Evolutionary conservation across 768 basidiomycete genomes (phyloP).

Genomic region (Gloeopeniophorella convolvens): DNA sequence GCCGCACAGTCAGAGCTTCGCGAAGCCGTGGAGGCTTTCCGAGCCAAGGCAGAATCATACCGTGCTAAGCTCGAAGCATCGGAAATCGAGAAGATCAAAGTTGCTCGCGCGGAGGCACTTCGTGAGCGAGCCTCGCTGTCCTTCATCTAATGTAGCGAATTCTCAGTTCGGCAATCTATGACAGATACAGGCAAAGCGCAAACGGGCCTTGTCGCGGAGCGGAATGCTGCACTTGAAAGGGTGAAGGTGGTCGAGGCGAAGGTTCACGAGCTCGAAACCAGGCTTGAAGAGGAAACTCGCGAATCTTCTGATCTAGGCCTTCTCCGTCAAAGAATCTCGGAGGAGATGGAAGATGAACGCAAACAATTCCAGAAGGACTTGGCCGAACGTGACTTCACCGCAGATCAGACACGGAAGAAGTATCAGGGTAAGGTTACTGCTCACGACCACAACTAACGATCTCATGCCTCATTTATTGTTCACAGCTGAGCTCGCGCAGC

Average conservation of each 20-base stretch:
- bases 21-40: slow-evolving; percentile 57
- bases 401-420: slow-evolving; percentile 79
- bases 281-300: slow-evolving; percentile 61
- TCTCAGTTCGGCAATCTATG: slow-evolving; percentile 52
- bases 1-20: slow-evolving; percentile 61
- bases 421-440: slow-evolving; percentile 55
- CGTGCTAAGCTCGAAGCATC: slow-evolving; percentile 57
- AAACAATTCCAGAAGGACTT: slow-evolving; percentile 75
- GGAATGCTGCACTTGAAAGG: slow-evolving; percentile 44
- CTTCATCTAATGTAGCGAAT: not conserved
- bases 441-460: not conserved
- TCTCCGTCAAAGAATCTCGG: slow-evolving; percentile 60
- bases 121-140: slow-evolving; percentile 33
- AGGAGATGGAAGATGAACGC: slow-evolving; percentile 73
- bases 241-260: slow-evolving; percentile 46
- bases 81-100: slow-evolving; percentile 62
- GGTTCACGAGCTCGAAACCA: slow-evolving; percentile 51
- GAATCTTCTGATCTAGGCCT: slow-evolving; percentile 60
- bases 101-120: slow-evolving; percentile 55
- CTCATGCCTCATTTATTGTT: not conserved
- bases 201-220: slow-evolving; percentile 43
- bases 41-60: slow-evolving; percentile 53
- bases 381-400: slow-evolving; percentile 69
- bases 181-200: slow-evolving; percentile 56
- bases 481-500: slow-evolving; percentile 66